These are phyloP conservation scores for Phytophthora europaea DNA, from an alignment of 352 stramenopile species.

Conservation along the genomic window DNA sequence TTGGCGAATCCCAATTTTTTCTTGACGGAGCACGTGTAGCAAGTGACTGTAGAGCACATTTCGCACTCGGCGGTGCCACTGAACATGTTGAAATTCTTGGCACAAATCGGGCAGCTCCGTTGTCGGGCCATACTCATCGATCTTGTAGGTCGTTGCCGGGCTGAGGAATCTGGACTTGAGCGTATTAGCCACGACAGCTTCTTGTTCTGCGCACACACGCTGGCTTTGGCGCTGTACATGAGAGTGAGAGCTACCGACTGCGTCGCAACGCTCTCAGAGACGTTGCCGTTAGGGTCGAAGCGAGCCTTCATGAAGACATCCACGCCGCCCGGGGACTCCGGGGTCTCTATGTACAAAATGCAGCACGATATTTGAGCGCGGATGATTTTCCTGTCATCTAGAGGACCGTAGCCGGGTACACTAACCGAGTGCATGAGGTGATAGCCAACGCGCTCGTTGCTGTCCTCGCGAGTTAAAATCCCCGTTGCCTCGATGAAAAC, in stretches of 20 bases:
- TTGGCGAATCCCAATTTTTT: slow-evolving; percentile 42
- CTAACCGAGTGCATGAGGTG: slow-evolving; percentile 62
- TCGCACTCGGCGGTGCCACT: slow-evolving; percentile 31
- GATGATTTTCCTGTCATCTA: slow-evolving; percentile 47
- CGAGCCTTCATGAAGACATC: slow-evolving; percentile 49
- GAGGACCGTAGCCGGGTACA: slow-evolving; percentile 40
- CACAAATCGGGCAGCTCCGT: slow-evolving; percentile 40
- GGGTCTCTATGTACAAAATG: slow-evolving; percentile 47
- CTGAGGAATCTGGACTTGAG: slow-evolving; percentile 18
- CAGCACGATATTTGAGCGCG: slow-evolving; percentile 50
- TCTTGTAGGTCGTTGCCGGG: slow-evolving; percentile 12
- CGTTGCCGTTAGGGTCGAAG: slow-evolving; percentile 42
- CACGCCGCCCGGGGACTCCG: slow-evolving; percentile 25
- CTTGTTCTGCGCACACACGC: slow-evolving; percentile 50
- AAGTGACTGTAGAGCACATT: slow-evolving; percentile 40
- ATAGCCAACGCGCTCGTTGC: slow-evolving; percentile 49
- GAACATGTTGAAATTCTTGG: slow-evolving; percentile 40
- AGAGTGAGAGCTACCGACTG: slow-evolving; percentile 36
- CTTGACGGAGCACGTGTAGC: slow-evolving; percentile 40
- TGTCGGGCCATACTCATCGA: slow-evolving; percentile 23
- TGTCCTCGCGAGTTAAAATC: slow-evolving; percentile 36
- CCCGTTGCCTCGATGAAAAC: slow-evolving; percentile 56
- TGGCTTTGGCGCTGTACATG: slow-evolving; percentile 34
- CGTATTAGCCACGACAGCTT: slow-evolving; percentile 52
- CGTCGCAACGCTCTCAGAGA: slow-evolving; percentile 34